Evolutionary conservation across 2,329 filamentous ascomycete species (phyloP), one percentile per base, ranked within the genome.

Genomic region (Monilinia fructigena): DNA sequence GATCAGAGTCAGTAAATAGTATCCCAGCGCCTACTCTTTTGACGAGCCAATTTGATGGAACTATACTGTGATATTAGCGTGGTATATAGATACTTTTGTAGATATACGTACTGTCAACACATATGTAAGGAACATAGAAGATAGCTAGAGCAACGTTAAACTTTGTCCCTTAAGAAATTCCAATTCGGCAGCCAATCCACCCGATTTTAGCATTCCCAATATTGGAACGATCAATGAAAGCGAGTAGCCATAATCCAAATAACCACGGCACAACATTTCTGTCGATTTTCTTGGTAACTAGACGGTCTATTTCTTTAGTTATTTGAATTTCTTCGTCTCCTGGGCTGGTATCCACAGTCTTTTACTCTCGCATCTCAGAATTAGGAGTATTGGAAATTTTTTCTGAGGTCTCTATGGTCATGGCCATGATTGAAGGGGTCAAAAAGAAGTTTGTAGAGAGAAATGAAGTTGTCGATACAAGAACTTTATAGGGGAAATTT

Each of bases 71-170:
- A 26, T 12, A 18, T 60, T 18, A 20, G 81, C 78, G 18, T 68
- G 67, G 8, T 4, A 56, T n/a, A 2, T 23, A 1, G n/a, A 47
- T 59, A 53, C 16, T 35, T 38, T 8, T 6, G 20, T 8, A 7
- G n/a, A 18, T 50, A 45, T 16, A 18, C 53, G 40, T 50, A 65
- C 62, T 76, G 75, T 88, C 85, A 68, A 87, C 87, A 48, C 74
- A 75, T 65, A 88, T 86, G 75, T 89, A 89, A 23, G 85, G 79
- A 50, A 85, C 76, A 76, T 89, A 88, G 68, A 89, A 89, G 61
- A 83, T 79, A n/a, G 82, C 81, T 35, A 89, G 79, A 7, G 85
- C 78, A 83, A 84, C 87, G 67, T 83, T 81, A 76, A 87, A 89
- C 78, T 82, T 82, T 10, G 72, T 73, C 82, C 80, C 69, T 67